Percentiles rank a stretch among this genome's conserved stretches.
Conservation (phyloP, 306 rosid genomes). For the Arachis stenosperma region DNA sequence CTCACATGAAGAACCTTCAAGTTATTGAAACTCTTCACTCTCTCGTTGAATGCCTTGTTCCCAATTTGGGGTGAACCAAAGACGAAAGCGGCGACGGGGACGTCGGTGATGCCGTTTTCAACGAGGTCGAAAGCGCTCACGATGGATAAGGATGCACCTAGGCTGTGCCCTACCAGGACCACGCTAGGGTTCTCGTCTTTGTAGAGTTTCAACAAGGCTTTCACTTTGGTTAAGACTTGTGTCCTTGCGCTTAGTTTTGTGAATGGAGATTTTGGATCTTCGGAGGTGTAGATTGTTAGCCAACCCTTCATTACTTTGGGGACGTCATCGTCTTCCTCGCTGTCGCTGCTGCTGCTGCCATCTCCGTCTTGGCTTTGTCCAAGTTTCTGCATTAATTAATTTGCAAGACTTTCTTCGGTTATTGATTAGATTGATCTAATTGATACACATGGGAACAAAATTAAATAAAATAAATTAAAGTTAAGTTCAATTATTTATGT, state of each 20-base stretch:
- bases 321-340: constrained; percentile 23
- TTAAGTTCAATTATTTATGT: not conserved
- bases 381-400: not conserved
- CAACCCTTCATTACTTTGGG: constrained; percentile 74
- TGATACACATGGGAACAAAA: not conserved
- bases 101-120: constrained; percentile 53
- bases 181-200: constrained; percentile 59
- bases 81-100: constrained; percentile 56
- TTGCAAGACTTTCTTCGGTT: no score
- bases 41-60: constrained; percentile 50
- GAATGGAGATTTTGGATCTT: constrained; percentile 52
- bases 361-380: not conserved
- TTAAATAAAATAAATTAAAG: not conserved
- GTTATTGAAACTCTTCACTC: constrained; percentile 33
- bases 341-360: constrained; percentile 6
- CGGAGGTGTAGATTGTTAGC: constrained; percentile 61
- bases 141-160: constrained; percentile 60
- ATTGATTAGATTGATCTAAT: not conserved
- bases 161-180: constrained; percentile 59
- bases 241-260: constrained; percentile 57
- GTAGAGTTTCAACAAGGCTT: constrained; percentile 40
- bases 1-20: constrained; percentile 53
- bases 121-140: constrained; percentile 62
- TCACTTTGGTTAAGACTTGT: constrained; percentile 44
- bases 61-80: constrained; percentile 58